Conservation (phyloP, 345 rosid genomes). For the Aquilaria sinensis region DNA sequence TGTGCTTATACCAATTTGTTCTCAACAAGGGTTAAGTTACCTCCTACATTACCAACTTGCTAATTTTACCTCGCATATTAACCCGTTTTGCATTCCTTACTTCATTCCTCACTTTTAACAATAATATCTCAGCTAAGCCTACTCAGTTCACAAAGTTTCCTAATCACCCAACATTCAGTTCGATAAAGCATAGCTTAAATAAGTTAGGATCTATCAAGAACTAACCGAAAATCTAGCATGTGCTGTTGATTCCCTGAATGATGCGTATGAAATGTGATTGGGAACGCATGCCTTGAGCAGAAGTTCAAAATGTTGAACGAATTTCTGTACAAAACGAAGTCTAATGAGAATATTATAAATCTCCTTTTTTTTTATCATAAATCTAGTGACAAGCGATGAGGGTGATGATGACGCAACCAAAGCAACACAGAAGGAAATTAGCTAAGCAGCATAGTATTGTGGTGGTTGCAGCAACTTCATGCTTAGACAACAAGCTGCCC, state of each 20-base stretch:
- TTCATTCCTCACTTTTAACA: too few species aligned
- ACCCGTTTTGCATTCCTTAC: too few species aligned
- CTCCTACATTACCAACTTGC: too few species aligned
- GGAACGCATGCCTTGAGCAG: conserved; percentile 92
- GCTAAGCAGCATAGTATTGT: not conserved
- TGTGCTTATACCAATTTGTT: too few species aligned
- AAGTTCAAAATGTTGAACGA: conserved; percentile 89
- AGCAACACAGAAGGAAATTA: not conserved
- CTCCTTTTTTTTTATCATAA: too few species aligned
- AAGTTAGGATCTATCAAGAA: conserved; percentile 1
- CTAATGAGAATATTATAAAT: not conserved
- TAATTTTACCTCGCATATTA: too few species aligned
- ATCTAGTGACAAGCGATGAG: too few species aligned
- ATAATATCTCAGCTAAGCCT: too few species aligned
- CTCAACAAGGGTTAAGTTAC: too few species aligned
- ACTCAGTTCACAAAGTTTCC: too few species aligned
- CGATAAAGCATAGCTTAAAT: not conserved
- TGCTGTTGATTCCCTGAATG: conserved; percentile 69
- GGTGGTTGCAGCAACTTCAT: too few species aligned
- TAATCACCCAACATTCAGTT: too few species aligned
- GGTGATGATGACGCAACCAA: not conserved
- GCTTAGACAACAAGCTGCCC: not conserved
- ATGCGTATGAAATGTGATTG: conserved; percentile 59
- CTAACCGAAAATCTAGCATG: conserved; percentile 73
- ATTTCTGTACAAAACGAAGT: conserved; percentile 46